Base-by-base conservation (phyloP, 176 grass and related monocot species). In the Leersia perrieri region DNA sequence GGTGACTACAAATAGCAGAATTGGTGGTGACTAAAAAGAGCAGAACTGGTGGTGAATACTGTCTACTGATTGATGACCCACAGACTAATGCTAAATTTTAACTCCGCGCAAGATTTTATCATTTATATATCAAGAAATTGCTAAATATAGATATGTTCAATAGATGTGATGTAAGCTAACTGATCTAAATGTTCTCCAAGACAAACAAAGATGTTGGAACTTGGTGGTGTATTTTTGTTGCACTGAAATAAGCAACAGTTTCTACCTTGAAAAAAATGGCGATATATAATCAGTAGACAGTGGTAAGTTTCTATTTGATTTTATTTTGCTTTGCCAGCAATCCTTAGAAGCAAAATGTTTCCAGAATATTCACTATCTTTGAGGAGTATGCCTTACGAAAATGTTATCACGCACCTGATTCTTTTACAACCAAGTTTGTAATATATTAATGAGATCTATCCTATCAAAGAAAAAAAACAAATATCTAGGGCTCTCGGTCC, bases 1-100 rank as follows among this genome's bases (percentile, higher is more conserved):
- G n/a, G n/a, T n/a, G n/a, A n/a, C n/a, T n/a, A 80, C 70, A 75
- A 74, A 87, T 44, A 67, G 36, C 55, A 75, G 11, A 80, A 67
- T 13, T 45, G 26, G 49, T n/a, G n/a, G n/a, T n/a, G n/a, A n/a
- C n/a, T n/a, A n/a, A 75, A 74, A 87, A 68, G 33, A 67, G 36
- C 55, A 75, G 11, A 80, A 67, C 9, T 45, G 26, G 49, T 38
- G 36, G 30, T 58, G 33, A 79, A 20, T 68, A 80, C 45, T 49
- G 16, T 5, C 16, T 18, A 47, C 7, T 80, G 25, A 60, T 10
- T 69, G 66, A 25, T 69, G 25, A 70, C 66, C 14, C 64, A 80
- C 31, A 26, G 62, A 22, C 65, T 70, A 2, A 23, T 35, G 8
- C 63, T 22, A 3, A 25, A 41, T 41, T 68, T 80, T 22, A 18